Conservation (phyloP, 352 stramenopile species). For the Poterioochromonas sp. region DNA sequence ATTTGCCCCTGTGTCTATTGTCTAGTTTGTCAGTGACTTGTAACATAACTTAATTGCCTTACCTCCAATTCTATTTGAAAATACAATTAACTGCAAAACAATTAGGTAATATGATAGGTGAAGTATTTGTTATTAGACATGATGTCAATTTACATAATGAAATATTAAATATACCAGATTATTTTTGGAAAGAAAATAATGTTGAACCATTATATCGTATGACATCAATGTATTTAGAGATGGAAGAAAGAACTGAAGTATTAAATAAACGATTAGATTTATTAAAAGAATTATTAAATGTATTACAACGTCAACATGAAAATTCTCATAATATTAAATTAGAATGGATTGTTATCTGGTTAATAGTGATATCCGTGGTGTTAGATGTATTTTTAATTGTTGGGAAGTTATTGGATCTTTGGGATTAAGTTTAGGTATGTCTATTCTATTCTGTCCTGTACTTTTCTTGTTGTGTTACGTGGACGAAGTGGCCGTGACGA, state of each 20-base stretch:
- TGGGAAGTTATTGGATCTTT: too few relatives aligned
- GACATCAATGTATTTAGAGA: constrained; percentile 78
- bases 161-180: constrained; percentile 82
- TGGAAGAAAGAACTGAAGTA: constrained; percentile 71
- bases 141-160: constrained; percentile 85
- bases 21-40: too few relatives aligned
- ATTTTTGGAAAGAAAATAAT: constrained; percentile 84
- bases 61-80: too few relatives aligned
- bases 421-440: too few relatives aligned
- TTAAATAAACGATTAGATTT: constrained; percentile 84
- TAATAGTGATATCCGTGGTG: constrained; percentile 76
- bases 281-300: constrained; percentile 76
- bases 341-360: constrained; percentile 85
- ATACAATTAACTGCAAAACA: constrained; percentile 76
- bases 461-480: too few relatives aligned
- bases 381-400: constrained; percentile 50
- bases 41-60: too few relatives aligned
- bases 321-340: constrained; percentile 73
- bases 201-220: constrained; percentile 80
- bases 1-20: too few relatives aligned
- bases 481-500: too few relatives aligned
- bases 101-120: constrained; percentile 77
- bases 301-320: constrained; percentile 76
- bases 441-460: too few relatives aligned
- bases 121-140: constrained; percentile 64